Evolutionary conservation across 2,329 filamentous ascomycete species (phyloP), one percentile per base, ranked within the genome.

Genomic region (Cladosporium sp.): DNA sequence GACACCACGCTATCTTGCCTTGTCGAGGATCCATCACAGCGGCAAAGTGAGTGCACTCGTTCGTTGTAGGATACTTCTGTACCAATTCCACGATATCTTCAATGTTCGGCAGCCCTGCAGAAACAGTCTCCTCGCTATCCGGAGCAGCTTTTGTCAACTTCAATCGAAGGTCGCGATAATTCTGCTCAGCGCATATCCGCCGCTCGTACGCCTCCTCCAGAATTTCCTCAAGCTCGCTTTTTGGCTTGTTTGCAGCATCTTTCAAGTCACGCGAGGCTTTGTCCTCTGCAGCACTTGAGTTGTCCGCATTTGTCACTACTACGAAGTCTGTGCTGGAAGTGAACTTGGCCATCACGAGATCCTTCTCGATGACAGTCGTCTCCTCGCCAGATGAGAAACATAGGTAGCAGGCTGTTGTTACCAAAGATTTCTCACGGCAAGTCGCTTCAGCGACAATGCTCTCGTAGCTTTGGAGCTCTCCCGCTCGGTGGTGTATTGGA

Each of bases 41-140:
- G 3, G 74, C 72, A 62, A 77, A 84, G 63, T 84, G 79, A 2
- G 78, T 82, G 30, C 68, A 69, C 49, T 80, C 75, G 57, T 82
- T 83, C 13, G 72, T 72, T 3, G 77, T 76, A 0, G 80, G 80
- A 52, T 73, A 77, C 12, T 65, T 66, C 18, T 67, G 66, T 7
- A 81, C 65, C 78, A 79, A 79, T 9, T 64, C 56, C 2, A 71
- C 64, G 3, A 81, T 57, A 25, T 71, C 66, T 8, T 64, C 61
- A 52, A 57, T 63, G 25, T 52, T 65, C 38, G 61, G 57, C 20
- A 49, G 45, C 7, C 20, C 20, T 13, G 19, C 38, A 30, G 30
- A n/a, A 22, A 16, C 13, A 30, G 32, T 30, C 19, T 42, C 33
- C 32, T 35, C 6, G 22, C 6, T 19, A 35, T 7, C 15, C 32